These are phyloP conservation scores for Aspergillus saccharolyticus DNA, from an alignment of 495 filamentous ascomycete species.

Conservation along the genomic window DNA sequence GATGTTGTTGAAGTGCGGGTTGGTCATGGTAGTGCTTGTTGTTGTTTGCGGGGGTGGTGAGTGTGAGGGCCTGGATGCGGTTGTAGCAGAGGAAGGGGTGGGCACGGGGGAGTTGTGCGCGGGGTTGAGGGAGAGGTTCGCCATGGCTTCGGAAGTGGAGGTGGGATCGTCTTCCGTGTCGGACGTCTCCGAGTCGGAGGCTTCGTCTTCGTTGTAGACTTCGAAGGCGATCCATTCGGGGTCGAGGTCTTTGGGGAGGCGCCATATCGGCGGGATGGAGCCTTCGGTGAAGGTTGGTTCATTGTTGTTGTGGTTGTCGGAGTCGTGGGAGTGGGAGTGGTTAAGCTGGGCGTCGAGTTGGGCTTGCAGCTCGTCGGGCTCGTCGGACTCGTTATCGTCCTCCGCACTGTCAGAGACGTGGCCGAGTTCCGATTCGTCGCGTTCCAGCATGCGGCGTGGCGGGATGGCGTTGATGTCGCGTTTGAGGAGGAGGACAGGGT, in stretches of 20 bases:
- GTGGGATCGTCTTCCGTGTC: conserved; percentile 26
- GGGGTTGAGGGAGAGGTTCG: conserved; percentile 35
- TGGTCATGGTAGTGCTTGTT: conserved; percentile 33
- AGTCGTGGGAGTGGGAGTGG: too few species aligned
- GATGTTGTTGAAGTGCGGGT: conserved; percentile 48
- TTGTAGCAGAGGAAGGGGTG: conserved; percentile 16
- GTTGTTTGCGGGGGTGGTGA: conserved; percentile 21
- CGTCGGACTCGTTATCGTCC: conserved; percentile 28
- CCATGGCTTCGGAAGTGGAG: conserved; percentile 26
- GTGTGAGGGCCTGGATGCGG: conserved; percentile 2
- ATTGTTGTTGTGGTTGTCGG: conserved; percentile 33
- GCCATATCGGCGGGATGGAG: conserved; percentile 49
- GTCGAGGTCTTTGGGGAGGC: conserved; percentile 74
- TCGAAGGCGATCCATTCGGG: conserved; percentile 96
- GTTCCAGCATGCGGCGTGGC: conserved; percentile 62
- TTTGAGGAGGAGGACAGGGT: conserved; percentile 81
- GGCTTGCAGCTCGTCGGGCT: conserved; percentile 50
- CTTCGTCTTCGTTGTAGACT: conserved; percentile 65
- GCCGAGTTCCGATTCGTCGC: conserved; percentile 23
- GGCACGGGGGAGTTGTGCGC: conserved; percentile 17
- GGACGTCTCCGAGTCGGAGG: conserved; percentile 52
- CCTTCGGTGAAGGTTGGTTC: conserved; percentile 28
- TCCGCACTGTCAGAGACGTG: conserved; percentile 13
- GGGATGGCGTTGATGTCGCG: conserved; percentile 71
- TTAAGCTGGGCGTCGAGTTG: conserved; percentile 66